Base-by-base conservation (phyloP, 495 filamentous ascomycete species). In the Penicillium atrosanguineum region DNA sequence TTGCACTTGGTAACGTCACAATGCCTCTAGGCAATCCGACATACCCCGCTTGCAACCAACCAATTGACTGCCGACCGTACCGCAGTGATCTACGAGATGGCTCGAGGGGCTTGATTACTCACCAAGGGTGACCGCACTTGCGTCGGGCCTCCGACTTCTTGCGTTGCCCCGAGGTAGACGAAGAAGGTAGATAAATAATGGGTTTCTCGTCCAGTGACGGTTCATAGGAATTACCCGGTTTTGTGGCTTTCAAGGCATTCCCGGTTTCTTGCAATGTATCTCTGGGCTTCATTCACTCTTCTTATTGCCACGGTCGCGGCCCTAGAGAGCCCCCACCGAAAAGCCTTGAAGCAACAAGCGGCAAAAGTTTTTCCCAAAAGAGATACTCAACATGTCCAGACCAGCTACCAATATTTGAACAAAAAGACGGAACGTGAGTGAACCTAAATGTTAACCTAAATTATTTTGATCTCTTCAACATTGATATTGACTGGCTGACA, bases 311-410 rank as follows among this genome's bases (percentile, higher is more conserved):
- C 47, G n/a, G 59, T 34, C 20, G 41, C 42, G 15, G 59, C 55
- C 7, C 26, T 65, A 23, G 48, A 57, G 21, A 65, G 16, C 20
- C 62, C 59, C 19, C 59, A 65, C 28, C 56, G 46, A 18, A 61
- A 59, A 29, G 59, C 61, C 5, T n/a, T 4, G 37, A 39, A 39
- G 14, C 16, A 39, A 41, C 43, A 29, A 14, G 16, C 31, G 11
- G 29, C 21, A 6, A 44, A 4, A 16, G 18, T 3, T 31, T 16
- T 50, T 9, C 23, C 12, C 16, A 57, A 45, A 39, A 46, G 26
- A 48, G 55, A 48, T 31, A 18, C 43, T 0, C 20, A 42, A 9
- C n/a, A 23, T 34, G n/a, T 20, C 12, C 39, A 28, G 37, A 25
- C 49, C 1, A 45, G 59, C 4, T 34, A 44, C 7, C 53, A 55